phyloP scores from a whole-genome alignment of 1,139 yeast species.

The Diutina sp. region DNA sequence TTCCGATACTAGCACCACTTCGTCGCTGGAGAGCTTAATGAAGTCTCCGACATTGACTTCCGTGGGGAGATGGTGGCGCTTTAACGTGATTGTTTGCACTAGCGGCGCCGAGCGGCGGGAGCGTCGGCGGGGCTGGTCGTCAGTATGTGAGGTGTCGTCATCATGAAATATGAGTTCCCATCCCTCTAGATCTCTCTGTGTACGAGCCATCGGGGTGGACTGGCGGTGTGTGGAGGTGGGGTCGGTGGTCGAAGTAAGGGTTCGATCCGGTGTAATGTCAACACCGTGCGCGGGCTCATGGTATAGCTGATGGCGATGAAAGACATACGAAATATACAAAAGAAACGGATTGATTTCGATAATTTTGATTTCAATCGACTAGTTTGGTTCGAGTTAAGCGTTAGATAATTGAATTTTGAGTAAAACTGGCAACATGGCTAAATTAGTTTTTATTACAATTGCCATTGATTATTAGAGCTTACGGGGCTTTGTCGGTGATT shows the following conservation, averaged over 20 bases:
- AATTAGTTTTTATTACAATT: too few species aligned
- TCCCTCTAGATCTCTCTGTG: constrained; percentile 15
- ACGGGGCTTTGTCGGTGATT: too few species aligned
- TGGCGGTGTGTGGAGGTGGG: background rate
- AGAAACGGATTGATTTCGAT: too few species aligned
- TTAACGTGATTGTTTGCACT: constrained; percentile 6
- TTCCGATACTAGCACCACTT: constrained; percentile 6
- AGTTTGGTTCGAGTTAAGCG: too few species aligned
- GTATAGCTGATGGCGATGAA: background rate
- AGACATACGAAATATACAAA: too few species aligned
- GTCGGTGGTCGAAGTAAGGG: background rate
- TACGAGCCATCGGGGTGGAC: constrained; percentile 11
- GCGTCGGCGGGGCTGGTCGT: constrained; percentile 2
- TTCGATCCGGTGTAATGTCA: background rate
- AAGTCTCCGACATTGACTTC: constrained; percentile 29
- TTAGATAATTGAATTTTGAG: too few species aligned
- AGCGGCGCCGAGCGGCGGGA: constrained; percentile 10
- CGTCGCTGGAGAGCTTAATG: constrained; percentile 12
- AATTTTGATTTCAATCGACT: too few species aligned
- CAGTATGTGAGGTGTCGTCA: constrained; percentile 4
- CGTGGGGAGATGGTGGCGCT: constrained; percentile 9
- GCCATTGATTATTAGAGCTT: too few species aligned
- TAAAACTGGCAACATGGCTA: too few species aligned
- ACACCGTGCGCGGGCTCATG: background rate
- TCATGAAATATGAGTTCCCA: constrained; percentile 16